Conservation (phyloP, 805 yeast species). For the Hanseniaspora jakobsenii region DNA sequence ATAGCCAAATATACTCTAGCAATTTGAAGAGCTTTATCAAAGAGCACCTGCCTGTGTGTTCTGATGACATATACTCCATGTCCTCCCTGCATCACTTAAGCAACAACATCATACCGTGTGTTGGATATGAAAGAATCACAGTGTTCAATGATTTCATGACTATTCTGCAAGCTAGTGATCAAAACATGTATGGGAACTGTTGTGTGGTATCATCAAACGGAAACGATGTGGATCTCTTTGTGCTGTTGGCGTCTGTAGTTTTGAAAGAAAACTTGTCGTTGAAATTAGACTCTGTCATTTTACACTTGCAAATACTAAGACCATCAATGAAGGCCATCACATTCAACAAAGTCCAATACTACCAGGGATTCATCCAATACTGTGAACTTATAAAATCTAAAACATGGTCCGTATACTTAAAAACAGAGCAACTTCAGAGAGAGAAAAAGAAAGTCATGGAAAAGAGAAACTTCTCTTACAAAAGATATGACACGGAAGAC, state of each 20-base stretch:
- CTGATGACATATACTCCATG: slow-evolving; percentile 8
- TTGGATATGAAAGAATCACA: slow-evolving; percentile 20
- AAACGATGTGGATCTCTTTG: slow-evolving; percentile 23
- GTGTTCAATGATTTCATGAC: slow-evolving; percentile 25
- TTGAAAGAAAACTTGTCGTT: slow-evolving; percentile 21
- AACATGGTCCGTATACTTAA: slow-evolving; percentile 11
- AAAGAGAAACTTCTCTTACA: slow-evolving; percentile 5
- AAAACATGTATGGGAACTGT: slow-evolving; percentile 17
- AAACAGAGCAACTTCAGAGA: slow-evolving; percentile 1
- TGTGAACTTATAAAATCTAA: slow-evolving; percentile 13
- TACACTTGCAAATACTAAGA: slow-evolving; percentile 23
- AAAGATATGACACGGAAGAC: neutral
- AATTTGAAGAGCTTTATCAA: slow-evolving; percentile 12
- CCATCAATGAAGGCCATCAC: slow-evolving; percentile 20
- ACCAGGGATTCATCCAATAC: slow-evolving; percentile 14
- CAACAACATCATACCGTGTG: slow-evolving; percentile 18
- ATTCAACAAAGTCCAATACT: slow-evolving; percentile 14
- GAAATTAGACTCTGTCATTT: slow-evolving; percentile 23
- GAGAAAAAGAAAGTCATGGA: slow-evolving; percentile 4
- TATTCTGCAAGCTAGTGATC: slow-evolving; percentile 19
- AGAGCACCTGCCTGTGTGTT: neutral
- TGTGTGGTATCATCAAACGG: slow-evolving; percentile 21
- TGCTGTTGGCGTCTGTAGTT: slow-evolving; percentile 23
- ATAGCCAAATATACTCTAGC: slow-evolving; percentile 15
- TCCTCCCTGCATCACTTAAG: slow-evolving; percentile 14